Evolutionary conservation across 2,329 filamentous ascomycete species (phyloP).

Genomic region (Nannizziopsis barbatae): DNA sequence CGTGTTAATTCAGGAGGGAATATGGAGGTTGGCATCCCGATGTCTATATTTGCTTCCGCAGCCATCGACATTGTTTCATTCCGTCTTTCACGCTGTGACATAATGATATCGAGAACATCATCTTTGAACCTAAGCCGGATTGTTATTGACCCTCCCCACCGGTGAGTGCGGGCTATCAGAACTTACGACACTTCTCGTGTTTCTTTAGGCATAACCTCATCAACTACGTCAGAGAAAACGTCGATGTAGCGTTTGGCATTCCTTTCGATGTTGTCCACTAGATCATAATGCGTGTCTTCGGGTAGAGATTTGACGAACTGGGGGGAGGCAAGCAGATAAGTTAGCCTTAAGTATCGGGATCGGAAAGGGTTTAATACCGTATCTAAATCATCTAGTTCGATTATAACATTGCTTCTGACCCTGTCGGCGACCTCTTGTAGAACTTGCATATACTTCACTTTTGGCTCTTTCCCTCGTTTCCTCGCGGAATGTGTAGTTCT

Average conservation of each 20-base stretch:
- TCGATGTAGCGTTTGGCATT: slow-evolving; percentile 97
- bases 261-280: slow-evolving; percentile 68
- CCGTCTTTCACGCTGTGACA: slow-evolving; percentile 76
- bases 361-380: slow-evolving; percentile 42
- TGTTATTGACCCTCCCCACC: slow-evolving; percentile 16
- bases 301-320: slow-evolving; percentile 66
- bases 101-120: slow-evolving; percentile 91
- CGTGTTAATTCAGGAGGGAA: slow-evolving; percentile 89
- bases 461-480: slow-evolving; percentile 46
- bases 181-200: slow-evolving; percentile 63
- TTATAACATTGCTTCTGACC: slow-evolving; percentile 60
- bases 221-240: slow-evolving; percentile 75
- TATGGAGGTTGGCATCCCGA: slow-evolving; percentile 56
- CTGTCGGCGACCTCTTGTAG: slow-evolving; percentile 81
- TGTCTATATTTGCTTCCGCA: slow-evolving; percentile 55
- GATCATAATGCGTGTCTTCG: slow-evolving; percentile 54
- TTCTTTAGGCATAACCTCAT: slow-evolving; percentile 71
- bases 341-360: not conserved
- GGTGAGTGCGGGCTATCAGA: not conserved
- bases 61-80: slow-evolving; percentile 64
- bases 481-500: slow-evolving; percentile 33
- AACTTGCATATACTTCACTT: slow-evolving; percentile 77
- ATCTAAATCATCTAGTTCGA: slow-evolving; percentile 81
- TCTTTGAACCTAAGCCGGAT: slow-evolving; percentile 68
- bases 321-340: not conserved